Evolutionary conservation across 495 filamentous ascomycete species (phyloP), one percentile per base, ranked within the genome.

Genomic region (Parathielavia hyrcaniae): DNA sequence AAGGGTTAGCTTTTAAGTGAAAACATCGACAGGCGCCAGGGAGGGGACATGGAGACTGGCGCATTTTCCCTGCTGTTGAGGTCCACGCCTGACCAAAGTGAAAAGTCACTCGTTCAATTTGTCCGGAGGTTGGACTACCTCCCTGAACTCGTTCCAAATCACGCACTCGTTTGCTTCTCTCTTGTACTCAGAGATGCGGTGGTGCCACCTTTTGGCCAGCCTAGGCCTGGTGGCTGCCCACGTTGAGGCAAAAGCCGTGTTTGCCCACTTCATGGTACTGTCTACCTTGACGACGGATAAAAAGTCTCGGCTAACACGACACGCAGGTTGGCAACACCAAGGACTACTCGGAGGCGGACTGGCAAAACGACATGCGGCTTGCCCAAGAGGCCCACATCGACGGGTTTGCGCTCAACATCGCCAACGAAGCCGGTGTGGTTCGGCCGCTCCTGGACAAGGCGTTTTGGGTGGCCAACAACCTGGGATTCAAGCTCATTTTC

Each of bases 401-500:
- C 4, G 40, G 3, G 2, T 43, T 43, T 43, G 40, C 40, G 16
- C 40, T 43, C 16, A 43, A 43, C n/a, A 17, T 46, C 1, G 44
- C 44, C 20, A 10, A 39, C 36, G 13, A 39, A 14, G 36, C 6
- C 6, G 10, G 36, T 12, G 4, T 26, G 19, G 44, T 13, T 12
- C 1, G 44, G 19, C 1, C 8, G 7, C 12, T 5, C 4, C 1
- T 46, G 1, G 44, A 2, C 44, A 46, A 26, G 9, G 44, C 44
- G 1, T 46, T 46, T n/a, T 2, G 5, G 7, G 44, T 10, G 9
- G 44, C 44, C 6, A 10, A 17, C 5, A 17, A 5, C 3, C 2
- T 2, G 12, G 22, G 10, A 1, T 73, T 76, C 55, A 70, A 71
- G 61, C 66, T 73, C 10, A 71, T 76, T 61, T 73, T 76, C 53